Percentiles rank a stretch among this genome's conserved stretches.
Evolutionary conservation across 163 green algal genomes (phyloP).

Genomic region (Scenedesmus sp.): DNA sequence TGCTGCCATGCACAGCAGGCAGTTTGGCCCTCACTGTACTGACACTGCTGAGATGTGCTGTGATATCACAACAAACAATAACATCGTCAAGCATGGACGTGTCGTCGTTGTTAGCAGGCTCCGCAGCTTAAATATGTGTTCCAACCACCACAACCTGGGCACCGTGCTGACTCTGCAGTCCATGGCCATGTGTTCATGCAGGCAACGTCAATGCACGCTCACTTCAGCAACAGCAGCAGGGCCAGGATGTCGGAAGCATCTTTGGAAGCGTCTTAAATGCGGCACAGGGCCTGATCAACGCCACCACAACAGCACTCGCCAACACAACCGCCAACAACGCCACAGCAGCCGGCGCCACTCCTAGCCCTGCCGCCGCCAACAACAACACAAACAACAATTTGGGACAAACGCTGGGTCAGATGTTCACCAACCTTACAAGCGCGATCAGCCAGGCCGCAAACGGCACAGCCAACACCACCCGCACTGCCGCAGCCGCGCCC

Average conservation of each 20-base stretch:
- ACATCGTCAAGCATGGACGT: too few relatives aligned
- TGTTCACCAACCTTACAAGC: neutral
- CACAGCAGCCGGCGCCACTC: neutral
- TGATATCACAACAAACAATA: too few relatives aligned
- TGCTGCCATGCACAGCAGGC: neutral
- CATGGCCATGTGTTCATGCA: neutral
- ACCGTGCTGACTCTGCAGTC: neutral
- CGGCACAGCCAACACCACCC: neutral
- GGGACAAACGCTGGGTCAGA: neutral
- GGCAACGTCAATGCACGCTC: neutral
- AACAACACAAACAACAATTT: neutral
- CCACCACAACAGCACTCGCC: neutral
- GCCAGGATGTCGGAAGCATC: neutral
- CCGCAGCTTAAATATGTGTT: too few relatives aligned
- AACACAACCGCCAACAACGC: constrained; percentile 4
- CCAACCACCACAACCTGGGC: neutral
- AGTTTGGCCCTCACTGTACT: neutral
- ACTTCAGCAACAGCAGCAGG: neutral
- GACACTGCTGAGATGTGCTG: too few relatives aligned
- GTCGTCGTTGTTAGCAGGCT: too few relatives aligned
- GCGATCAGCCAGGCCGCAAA: neutral
- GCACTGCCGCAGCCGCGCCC: neutral
- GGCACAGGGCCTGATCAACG: neutral
- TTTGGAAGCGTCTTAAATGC: neutral
- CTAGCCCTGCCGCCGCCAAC: neutral